These are phyloP conservation scores for Gossypium davidsonii DNA, from an alignment of 441 rosid genomes.

Conservation along the genomic window DNA sequence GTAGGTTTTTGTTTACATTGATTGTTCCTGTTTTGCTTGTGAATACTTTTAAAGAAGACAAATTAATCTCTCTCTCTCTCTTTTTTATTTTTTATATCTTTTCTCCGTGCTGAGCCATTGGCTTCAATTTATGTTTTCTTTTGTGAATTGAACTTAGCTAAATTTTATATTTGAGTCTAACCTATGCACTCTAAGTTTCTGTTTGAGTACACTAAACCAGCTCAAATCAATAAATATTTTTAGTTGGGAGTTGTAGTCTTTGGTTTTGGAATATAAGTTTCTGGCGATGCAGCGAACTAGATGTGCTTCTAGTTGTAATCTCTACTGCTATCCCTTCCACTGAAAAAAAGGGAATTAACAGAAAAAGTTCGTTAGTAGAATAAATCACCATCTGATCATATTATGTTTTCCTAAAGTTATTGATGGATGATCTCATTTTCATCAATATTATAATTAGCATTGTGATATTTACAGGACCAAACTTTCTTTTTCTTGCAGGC, in stretches of 20 bases:
- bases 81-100: background rate
- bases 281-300: background rate
- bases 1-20: conserved; percentile 29
- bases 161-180: background rate
- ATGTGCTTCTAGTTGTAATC: background rate
- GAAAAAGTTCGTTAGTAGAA: background rate
- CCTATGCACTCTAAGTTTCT: background rate
- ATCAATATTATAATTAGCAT: background rate
- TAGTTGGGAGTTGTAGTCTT: background rate
- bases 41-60: background rate
- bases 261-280: background rate
- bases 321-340: background rate
- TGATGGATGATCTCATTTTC: background rate
- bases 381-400: background rate
- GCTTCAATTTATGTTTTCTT: background rate
- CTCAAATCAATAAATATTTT: background rate
- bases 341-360: background rate
- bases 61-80: background rate
- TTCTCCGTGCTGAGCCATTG: background rate
- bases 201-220: background rate
- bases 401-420: background rate
- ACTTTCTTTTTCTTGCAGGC: conserved; percentile 36
- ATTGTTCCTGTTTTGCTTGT: background rate
- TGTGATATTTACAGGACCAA: background rate
- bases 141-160: background rate